Percentiles rank a stretch among this genome's conserved stretches.
These are phyloP conservation scores for Kodamaea hsintzibuensis DNA, from an alignment of 805 yeast species.

Conservation along the genomic window DNA sequence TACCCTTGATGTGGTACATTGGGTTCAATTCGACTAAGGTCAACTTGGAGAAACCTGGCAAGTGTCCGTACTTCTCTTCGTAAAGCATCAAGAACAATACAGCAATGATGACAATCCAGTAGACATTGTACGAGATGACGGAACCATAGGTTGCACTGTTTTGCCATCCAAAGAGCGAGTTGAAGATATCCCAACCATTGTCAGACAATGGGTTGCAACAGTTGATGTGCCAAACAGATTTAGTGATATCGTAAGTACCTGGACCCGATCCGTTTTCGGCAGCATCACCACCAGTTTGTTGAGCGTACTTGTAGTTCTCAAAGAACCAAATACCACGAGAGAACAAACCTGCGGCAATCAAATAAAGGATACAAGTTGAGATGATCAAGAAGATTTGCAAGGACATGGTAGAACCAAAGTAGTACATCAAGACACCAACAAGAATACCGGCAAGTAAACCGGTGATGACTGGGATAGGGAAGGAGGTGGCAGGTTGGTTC, in stretches of 20 bases:
- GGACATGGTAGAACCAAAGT: conserved; percentile 80
- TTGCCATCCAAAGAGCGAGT: conserved; percentile 95
- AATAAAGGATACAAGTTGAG: conserved; percentile 85
- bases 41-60: conserved; percentile 61
- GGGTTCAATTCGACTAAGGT: conserved; percentile 35
- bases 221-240: conserved; percentile 92
- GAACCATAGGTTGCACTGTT: conserved; percentile 94
- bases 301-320: conserved; percentile 64
- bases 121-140: conserved; percentile 80
- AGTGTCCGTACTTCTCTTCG: conserved; percentile 83
- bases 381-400: conserved; percentile 82
- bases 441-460: conserved; percentile 79
- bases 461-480: conserved; percentile 89
- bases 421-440: conserved; percentile 73
- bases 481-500: conserved; percentile 56
- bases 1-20: conserved; percentile 34
- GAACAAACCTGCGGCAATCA: conserved; percentile 89
- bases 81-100: conserved; percentile 62
- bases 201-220: conserved; percentile 93
- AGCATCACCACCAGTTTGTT: conserved; percentile 88
- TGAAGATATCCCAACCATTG: conserved; percentile 97
- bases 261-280: conserved; percentile 92
- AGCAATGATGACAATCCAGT: conserved; percentile 74
- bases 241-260: conserved; percentile 83
- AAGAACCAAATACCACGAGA: conserved; percentile 93